Percentiles rank a stretch among this genome's conserved stretches.
Evolutionary conservation across 768 basidiomycete genomes (phyloP).

Genomic region (Crucibulum laeve): DNA sequence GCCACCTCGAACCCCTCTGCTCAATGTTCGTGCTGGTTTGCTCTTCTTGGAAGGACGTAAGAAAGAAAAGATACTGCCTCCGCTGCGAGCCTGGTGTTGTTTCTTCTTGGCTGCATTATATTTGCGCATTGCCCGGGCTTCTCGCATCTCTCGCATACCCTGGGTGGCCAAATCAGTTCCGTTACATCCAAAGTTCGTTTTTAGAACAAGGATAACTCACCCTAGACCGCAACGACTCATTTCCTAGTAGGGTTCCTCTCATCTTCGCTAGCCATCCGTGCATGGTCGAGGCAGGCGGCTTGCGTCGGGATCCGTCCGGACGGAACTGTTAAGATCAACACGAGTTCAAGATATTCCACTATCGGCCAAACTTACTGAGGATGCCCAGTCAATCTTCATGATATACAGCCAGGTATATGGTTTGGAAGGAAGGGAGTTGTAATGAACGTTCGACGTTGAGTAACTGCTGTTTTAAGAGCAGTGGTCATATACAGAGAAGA

Average conservation of each 20-base stretch:
- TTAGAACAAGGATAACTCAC: slow-evolving; percentile 19
- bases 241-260: slow-evolving; percentile 65
- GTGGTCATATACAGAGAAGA: slow-evolving; percentile 1
- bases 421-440: slow-evolving; percentile 1
- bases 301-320: slow-evolving; percentile 38
- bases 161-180: slow-evolving; percentile 10
- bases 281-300: slow-evolving; percentile 51
- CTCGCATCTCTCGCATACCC: slow-evolving; percentile 71
- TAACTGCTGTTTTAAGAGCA: background rate
- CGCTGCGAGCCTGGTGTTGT: slow-evolving; percentile 12
- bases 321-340: slow-evolving; percentile 25
- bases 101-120: slow-evolving; percentile 9
- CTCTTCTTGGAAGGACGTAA: slow-evolving; percentile 10
- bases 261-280: slow-evolving; percentile 81
- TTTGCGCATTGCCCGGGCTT: slow-evolving; percentile 32
- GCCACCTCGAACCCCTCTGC: background rate
- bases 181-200: background rate
- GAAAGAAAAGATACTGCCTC: slow-evolving; percentile 17
- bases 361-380: slow-evolving; percentile 23
- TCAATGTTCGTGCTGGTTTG: background rate
- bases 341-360: background rate
- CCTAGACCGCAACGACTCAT: slow-evolving; percentile 52
- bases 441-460: background rate
- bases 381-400: slow-evolving; percentile 55
- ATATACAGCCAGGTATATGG: too few species aligned